These are phyloP conservation scores for Stygiomarasmius scandens DNA, from an alignment of 1,284 basidiomycete species.

Conservation along the genomic window DNA sequence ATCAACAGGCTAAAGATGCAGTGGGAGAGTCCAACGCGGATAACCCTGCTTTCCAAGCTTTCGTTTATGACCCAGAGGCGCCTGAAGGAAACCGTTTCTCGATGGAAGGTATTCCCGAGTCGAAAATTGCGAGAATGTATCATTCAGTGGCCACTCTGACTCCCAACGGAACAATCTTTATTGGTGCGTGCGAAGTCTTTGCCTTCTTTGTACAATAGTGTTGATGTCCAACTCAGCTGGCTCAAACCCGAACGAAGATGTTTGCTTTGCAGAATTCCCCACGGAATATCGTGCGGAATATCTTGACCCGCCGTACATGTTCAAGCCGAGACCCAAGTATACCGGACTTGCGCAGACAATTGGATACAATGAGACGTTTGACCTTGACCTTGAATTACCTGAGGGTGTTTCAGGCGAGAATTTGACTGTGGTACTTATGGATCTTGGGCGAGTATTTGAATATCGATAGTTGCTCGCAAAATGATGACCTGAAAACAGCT, in stretches of 20 bases:
- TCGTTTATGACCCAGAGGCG: conserved; percentile 45
- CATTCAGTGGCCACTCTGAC: conserved; percentile 36
- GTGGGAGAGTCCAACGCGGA: conserved; percentile 37
- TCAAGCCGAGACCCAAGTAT: conserved; percentile 35
- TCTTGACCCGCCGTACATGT: not conserved
- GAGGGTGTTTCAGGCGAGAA: too few species aligned
- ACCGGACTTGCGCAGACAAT: conserved; percentile 43
- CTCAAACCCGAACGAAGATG: conserved; percentile 54
- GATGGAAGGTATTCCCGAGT: conserved; percentile 37
- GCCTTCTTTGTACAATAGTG: not conserved
- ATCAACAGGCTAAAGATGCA: not conserved
- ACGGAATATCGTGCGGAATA: not conserved
- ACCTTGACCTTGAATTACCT: conserved; percentile 18
- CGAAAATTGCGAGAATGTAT: conserved; percentile 36
- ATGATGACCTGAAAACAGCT: too few species aligned
- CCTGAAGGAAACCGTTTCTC: conserved; percentile 42
- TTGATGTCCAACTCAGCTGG: conserved; percentile 35
- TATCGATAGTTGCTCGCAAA: too few species aligned
- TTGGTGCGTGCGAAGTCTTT: not conserved
- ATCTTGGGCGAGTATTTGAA: too few species aligned
- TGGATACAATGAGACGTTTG: conserved; percentile 25
- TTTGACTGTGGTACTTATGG: too few species aligned
- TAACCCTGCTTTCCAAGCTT: conserved; percentile 38
- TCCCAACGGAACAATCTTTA: conserved; percentile 23
- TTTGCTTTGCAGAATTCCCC: conserved; percentile 22